These are phyloP conservation scores for Xylaria curta DNA, from an alignment of 495 filamentous ascomycete species.

Conservation along the genomic window DNA sequence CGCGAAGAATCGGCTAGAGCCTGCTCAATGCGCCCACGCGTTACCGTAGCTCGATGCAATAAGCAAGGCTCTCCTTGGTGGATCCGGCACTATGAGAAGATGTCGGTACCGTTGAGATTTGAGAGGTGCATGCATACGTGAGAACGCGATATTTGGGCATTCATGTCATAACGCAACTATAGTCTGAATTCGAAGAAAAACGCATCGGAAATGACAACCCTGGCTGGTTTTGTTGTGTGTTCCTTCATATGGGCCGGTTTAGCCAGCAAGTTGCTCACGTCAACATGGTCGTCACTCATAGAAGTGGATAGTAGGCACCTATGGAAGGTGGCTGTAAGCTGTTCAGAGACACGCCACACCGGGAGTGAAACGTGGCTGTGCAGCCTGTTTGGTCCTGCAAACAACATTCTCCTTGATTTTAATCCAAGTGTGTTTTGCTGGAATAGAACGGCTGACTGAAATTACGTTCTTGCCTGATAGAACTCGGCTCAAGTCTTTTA, in stretches of 20 bases:
- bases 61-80: conserved; percentile 5
- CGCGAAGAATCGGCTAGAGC: not conserved
- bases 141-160: not conserved
- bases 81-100: not conserved
- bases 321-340: not conserved
- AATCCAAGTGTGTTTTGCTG: not conserved
- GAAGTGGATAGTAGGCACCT: conserved; percentile 7
- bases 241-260: conserved; percentile 24
- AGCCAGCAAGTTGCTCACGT: conserved; percentile 45
- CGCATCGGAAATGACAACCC: not conserved
- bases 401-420: not conserved
- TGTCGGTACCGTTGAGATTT: not conserved
- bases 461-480: not conserved
- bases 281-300: conserved; percentile 26
- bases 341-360: not conserved
- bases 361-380: conserved; percentile 13
- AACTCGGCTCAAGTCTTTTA: not conserved
- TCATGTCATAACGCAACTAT: not conserved
- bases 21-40: not conserved
- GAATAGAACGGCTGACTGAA: not conserved
- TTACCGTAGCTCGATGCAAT: conserved; percentile 2
- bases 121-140: not conserved
- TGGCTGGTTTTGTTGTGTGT: conserved; percentile 6
- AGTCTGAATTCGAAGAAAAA: not conserved
- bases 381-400: not conserved